Evolutionary conservation across 306 rosid species (phyloP), one percentile per base, ranked within the genome.

Genomic region (Dicorynia guianensis): DNA sequence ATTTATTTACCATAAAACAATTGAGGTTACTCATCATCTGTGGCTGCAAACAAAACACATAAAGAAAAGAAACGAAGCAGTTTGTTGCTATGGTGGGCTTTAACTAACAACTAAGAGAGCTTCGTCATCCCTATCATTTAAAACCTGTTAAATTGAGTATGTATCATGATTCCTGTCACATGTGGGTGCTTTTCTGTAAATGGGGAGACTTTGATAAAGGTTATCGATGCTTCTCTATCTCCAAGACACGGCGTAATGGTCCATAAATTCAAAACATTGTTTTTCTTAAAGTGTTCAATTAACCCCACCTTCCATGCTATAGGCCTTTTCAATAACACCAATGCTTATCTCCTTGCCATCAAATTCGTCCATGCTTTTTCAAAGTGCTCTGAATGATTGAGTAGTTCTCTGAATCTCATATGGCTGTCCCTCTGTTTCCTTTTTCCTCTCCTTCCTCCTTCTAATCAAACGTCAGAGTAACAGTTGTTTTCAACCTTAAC

Each of bases 261-360:
- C 83, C 69, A 14, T 48, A n/a, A 68, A 15, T 63, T 67, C 46
- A 56, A 42, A 15, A 72, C 25, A 56, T 18, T 69, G 56, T 34
- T 48, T 66, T 71, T n/a, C n/a, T 35, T 43, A 76, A 77, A 77
- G 75, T 38, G 64, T 63, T 58, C 47, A 52, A 42, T 57, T 60
- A 76, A 61, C 83, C 82, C 75, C 75, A 83, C 87, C 52, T 46
- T 83, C 84, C 81, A 79, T 75, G 48, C 71, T 67, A 38, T 46
- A 49, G 57, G 75, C 78, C 48, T 68, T 69, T 73, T 30, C 39
- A 39, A 43, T 63, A 35, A 54, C 64, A 46, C 34, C 64, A 38
- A 6, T 69, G 69, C 71, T 75, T 48, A 69, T 79, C 72, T 35
- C 49, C 49, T 68, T 78, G 48, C 67, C 46, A 60, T 67, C 60